Evolutionary conservation across 306 rosid species (phyloP), one percentile per base, ranked within the genome.

Genomic region (Castanopsis chinensis): DNA sequence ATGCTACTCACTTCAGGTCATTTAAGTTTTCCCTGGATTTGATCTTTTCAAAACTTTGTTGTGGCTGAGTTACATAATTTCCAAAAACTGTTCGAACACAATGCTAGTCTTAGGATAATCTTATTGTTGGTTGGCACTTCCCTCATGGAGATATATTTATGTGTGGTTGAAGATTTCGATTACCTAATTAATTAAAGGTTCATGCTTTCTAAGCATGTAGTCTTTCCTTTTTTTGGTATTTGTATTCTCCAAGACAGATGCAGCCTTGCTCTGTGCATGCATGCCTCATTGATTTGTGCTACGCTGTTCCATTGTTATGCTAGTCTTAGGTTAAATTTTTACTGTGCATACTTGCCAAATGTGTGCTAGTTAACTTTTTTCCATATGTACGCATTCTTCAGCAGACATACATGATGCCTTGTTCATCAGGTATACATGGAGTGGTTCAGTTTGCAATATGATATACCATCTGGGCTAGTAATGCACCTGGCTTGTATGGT

Each of bases 1-100:
- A 55, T 30, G 32, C 43, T 49, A 30, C 21, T 58, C 14, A 27
- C 20, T 20, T 37, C 20, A 54, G 56, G 52, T 45, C 41, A 21
- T 52, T 74, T 67, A 64, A 51, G 74, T n/a, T 64, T 76, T 63
- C 12, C 25, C 11, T 43, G 60, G 41, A 20, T 76, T 77, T 58
- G 69, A 60, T 76, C 18, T 17, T 72, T 72, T 72, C 49, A 5
- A 57, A 55, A 43, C 49, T 76, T 55, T 76, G 65, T 21, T 67
- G 32, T 71, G 20, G 56, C 74, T 37, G 65, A 54, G 27, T 54
- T 72, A 9, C 11, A 27, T 69, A n/a, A 64, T 69, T 55, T 49
- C 32, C 9, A 18, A 71, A 21, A 9, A 9, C 45, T 69, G 45
- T 64, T 17, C 20, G 23, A 64, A 28, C 23, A 28, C 21, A 10